Evolutionary conservation across 176 grass and related monocot genomes (phyloP).

Genomic region (Areca catechu): DNA sequence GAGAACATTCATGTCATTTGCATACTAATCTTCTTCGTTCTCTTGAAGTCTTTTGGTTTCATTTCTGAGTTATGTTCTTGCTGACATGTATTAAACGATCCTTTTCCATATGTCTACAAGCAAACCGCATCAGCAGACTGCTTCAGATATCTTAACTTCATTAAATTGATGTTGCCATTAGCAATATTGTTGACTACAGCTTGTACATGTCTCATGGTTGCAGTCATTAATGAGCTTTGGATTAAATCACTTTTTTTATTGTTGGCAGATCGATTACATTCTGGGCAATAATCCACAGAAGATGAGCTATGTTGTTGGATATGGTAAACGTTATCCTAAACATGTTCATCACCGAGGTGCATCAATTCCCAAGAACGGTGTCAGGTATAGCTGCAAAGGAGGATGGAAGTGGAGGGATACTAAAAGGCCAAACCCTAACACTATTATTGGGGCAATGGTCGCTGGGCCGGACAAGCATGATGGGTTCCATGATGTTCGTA

Average conservation of each 20-base stretch:
- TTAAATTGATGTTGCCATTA: no score
- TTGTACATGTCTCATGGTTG: no score
- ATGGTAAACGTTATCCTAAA: background rate
- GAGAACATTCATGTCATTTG: no score
- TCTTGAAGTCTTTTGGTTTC: no score
- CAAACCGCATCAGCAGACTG: no score
- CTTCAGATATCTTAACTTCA: no score
- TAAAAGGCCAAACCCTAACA: conserved; percentile 1
- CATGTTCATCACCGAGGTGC: conserved; percentile 6
- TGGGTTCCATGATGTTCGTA: background rate
- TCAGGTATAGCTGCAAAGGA: conserved; percentile 4
- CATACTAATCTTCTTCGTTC: no score
- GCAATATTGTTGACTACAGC: no score
- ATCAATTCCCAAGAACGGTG: conserved; percentile 1
- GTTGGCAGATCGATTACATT: conserved; percentile 2
- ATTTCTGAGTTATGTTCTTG: no score
- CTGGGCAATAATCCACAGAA: conserved; percentile 3
- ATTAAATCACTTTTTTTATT: background rate
- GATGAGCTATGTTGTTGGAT: conserved; percentile 4
- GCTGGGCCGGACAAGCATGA: conserved; percentile 1
- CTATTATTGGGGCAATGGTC: background rate
- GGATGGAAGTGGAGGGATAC: conserved; percentile 7
- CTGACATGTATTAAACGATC: no score
- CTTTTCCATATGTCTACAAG: no score
- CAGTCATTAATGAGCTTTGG: no score